Base-by-base conservation (phyloP, 2,329 filamentous ascomycete species). In the Hymenoscyphus linearis region DNA sequence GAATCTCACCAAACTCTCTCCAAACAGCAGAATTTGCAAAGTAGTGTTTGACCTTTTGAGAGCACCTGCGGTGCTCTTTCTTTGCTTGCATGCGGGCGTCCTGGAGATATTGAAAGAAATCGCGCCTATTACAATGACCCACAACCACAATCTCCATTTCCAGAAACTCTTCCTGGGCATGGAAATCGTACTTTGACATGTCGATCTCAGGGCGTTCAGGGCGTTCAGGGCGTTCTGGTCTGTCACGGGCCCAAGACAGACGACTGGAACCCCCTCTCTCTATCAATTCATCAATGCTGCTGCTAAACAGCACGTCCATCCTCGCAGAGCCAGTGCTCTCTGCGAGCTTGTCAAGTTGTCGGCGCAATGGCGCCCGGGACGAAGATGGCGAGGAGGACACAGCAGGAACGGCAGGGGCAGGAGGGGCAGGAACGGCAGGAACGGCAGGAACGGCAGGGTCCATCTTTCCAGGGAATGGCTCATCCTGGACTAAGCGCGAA, bases 301-400 rank as follows among this genome's bases (percentile, higher is more conserved):
- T 16, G n/a, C 52, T 56, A 27, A 60, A 60, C 5, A 60, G 27
- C 10, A 34, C 12, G 27, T 60, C 58, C 52, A 60, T 26, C 36
- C 58, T 60, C 37, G 52, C 52, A 10, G 58, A 50, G 31, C 56
- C 16, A 52, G 22, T 25, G 13, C 10, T 53, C 9, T 34, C 27
- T 2, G 26, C 22, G 27, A 53, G 26, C 52, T 27, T 6, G 2
- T 27, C 13, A 7, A 53, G n/a, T 25, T 53, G 26, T 25, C 31
- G 26, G 22, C 22, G 7, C 22, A 13, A 4, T 18, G 22, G 22
- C 13, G 12, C 44, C 9, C 18, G 13, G 13, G 44, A 13, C 18
- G 9, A 18, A 10, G 44, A 50, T 4, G 18, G 22, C 6, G 40
- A 14, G n/a, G 25, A 34, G 52, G 52, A 34, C 27, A 6, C 9